A percentile compares a stretch with the other conserved stretches of the same genome.
Evolutionary conservation across 2,329 filamentous ascomycete genomes (phyloP).

Genomic region (Nemania sp.): DNA sequence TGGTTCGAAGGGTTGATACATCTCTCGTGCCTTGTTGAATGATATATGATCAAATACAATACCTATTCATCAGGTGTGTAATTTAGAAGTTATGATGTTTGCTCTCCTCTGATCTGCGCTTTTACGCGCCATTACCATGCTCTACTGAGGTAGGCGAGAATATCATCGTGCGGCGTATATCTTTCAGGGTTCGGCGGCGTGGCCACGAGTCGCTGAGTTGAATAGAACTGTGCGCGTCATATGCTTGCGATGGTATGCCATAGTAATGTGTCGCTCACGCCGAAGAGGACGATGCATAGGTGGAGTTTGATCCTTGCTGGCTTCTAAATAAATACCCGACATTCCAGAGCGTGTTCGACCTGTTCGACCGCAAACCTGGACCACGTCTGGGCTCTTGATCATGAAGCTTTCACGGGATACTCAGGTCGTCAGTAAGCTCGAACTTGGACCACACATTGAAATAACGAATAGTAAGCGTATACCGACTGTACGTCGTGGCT

Average conservation of each 20-base stretch:
- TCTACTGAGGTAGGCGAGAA: too few relatives aligned
- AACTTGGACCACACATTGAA: not conserved
- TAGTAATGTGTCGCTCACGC: not conserved
- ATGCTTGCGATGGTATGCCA: not conserved
- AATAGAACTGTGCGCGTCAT: not conserved
- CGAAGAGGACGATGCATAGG: too few relatives aligned
- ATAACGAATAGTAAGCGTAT: constrained; percentile 19
- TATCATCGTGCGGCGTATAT: too few relatives aligned
- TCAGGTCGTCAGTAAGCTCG: not conserved
- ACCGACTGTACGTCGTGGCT: not conserved
- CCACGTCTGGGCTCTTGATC: not conserved
- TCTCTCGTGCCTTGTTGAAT: constrained; percentile 5
- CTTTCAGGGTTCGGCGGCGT: too few relatives aligned
- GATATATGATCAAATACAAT: not conserved
- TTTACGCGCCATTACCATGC: too few relatives aligned
- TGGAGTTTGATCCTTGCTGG: too few relatives aligned
- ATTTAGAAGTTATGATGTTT: not conserved
- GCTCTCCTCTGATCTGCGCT: not conserved
- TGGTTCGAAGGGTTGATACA: constrained; percentile 85
- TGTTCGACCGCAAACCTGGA: not conserved
- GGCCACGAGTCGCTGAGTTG: not conserved
- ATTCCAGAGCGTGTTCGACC: too few relatives aligned
- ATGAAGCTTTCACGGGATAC: not conserved
- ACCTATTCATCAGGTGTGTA: not conserved
- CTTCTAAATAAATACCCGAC: too few relatives aligned